A percentile compares a stretch with the other conserved stretches of the same genome.
Evolutionary conservation across 352 stramenopile genomes (phyloP).

Genomic region (Thraustotheca clavata): DNA sequence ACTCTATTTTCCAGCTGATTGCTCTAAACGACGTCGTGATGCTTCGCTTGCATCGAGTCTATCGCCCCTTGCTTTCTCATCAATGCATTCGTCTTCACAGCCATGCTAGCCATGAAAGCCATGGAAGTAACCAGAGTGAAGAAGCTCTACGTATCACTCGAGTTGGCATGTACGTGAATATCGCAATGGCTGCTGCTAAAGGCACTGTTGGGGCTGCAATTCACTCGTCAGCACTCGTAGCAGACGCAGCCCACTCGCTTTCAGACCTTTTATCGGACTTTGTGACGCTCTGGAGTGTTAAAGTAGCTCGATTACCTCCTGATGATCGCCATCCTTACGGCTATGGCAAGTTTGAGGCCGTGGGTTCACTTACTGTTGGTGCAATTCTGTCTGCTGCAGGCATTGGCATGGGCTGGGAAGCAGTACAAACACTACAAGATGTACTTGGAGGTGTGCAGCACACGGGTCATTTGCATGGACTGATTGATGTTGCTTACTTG

Average conservation of each 20-base stretch:
- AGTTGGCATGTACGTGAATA: constrained; percentile 89
- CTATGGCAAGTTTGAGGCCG: constrained; percentile 86
- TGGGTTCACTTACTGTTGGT: constrained; percentile 79
- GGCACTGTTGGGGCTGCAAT: constrained; percentile 62
- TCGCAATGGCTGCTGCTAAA: constrained; percentile 74
- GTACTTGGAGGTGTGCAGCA: neutral
- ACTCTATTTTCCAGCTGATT: too few species aligned
- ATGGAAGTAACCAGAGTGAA: constrained; percentile 14
- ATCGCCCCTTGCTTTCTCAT: too few species aligned
- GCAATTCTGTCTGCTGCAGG: constrained; percentile 73
- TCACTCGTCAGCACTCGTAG: constrained; percentile 89
- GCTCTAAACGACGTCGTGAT: too few species aligned
- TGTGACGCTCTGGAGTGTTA: constrained; percentile 93
- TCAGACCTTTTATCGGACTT: constrained; percentile 95
- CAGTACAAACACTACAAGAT: constrained; percentile 56
- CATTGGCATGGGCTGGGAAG: constrained; percentile 56
- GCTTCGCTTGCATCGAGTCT: too few species aligned
- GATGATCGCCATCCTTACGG: constrained; percentile 90
- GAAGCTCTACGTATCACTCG: constrained; percentile 86
- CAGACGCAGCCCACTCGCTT: constrained; percentile 93
- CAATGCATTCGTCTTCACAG: too few species aligned
- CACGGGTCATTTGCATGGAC: neutral
- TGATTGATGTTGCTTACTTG: constrained; percentile 7
- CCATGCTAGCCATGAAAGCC: neutral
- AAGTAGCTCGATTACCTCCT: constrained; percentile 86